Base-by-base conservation (phyloP, 129 eudicot genomes). In the Centaurea solstitialis region DNA sequence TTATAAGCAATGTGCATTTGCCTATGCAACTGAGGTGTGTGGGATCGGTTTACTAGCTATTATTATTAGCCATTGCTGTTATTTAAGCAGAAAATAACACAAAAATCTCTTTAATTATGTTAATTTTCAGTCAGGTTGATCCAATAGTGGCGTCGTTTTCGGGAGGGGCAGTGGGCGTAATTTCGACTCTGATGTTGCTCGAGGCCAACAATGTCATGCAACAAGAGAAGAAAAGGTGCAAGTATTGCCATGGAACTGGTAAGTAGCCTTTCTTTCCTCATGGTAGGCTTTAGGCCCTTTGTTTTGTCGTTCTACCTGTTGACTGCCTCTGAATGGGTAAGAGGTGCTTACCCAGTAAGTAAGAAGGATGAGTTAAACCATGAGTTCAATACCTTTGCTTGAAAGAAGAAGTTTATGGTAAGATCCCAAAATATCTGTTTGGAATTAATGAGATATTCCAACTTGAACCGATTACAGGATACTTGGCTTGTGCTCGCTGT, bases 141-240 rank as follows among this genome's bases (percentile, higher is more conserved):
- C 99, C 99, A 13, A 92, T 94, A 50, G 99, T 94, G 79, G 97
- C 99, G 79, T 94, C 99, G 18, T 94, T 94, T 83, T 89, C 99
- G 3, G 99, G 99, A 43, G 99, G 99, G 79, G 97, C 99, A 1
- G 99, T 94, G 39, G 99, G 99, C 33, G 99, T 92, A 47, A 92
- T 94, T 72, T 90, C 99, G n/a, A 89, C 97, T 41, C 85, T 94
- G 76, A 94, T 94, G 99, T 79, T 94, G 74, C 88, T 94, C 38
- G 99, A 94, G 80, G 93, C 88, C 24, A 94, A 91, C 79, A 94
- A 94, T 67, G 99, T 92, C 24, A 86, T 79, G 80, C 97, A 94
- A 79, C 99, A 94, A 88, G 97, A 94, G 92, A 94, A 94, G 86
- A 94, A 92, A 85, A 86, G 97, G 78, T 94, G 99, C 93, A 92